Percentiles rank a stretch among this genome's conserved stretches.
These are phyloP conservation scores for Chamaecrista fasciculata DNA, from an alignment of 306 rosid species.

Conservation along the genomic window DNA sequence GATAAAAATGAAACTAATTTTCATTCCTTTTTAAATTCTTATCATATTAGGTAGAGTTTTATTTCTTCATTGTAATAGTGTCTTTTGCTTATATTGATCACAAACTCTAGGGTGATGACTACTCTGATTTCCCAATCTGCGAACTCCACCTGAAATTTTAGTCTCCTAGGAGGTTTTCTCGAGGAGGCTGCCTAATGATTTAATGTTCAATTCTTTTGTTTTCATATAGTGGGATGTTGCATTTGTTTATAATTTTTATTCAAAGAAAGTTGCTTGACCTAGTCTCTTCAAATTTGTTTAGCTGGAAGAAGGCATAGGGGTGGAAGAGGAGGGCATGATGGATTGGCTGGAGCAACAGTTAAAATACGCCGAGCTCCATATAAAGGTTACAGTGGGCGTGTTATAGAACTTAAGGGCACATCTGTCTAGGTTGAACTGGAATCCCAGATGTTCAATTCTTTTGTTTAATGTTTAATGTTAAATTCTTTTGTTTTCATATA, in stretches of 20 bases:
- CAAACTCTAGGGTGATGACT: conserved; percentile 64
- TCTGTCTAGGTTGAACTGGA: no score
- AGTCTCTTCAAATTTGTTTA: no score
- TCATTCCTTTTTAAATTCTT: conserved; percentile 11
- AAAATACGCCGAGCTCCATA: no score
- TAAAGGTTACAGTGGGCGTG: no score
- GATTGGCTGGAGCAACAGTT: no score
- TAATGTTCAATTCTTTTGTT: conserved; percentile 43
- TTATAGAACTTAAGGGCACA: no score
- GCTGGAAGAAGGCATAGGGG: no score
- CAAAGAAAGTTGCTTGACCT: conserved; percentile 2
- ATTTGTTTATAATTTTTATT: not conserved
- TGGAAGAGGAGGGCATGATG: no score
- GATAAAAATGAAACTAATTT: conserved; percentile 68
- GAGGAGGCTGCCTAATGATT: conserved; percentile 67
- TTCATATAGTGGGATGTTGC: not conserved
- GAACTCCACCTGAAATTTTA: conserved; percentile 75
- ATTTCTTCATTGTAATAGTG: not conserved
- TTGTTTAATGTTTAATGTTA: no score
- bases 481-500: no score
- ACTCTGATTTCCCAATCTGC: conserved; percentile 58
- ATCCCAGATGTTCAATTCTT: no score
- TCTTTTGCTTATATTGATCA: conserved; percentile 20
- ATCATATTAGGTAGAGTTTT: not conserved
- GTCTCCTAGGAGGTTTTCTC: conserved; percentile 69